Evolutionary conservation across 1,139 yeast species (phyloP).

Genomic region (Suhomyces kunorum): DNA sequence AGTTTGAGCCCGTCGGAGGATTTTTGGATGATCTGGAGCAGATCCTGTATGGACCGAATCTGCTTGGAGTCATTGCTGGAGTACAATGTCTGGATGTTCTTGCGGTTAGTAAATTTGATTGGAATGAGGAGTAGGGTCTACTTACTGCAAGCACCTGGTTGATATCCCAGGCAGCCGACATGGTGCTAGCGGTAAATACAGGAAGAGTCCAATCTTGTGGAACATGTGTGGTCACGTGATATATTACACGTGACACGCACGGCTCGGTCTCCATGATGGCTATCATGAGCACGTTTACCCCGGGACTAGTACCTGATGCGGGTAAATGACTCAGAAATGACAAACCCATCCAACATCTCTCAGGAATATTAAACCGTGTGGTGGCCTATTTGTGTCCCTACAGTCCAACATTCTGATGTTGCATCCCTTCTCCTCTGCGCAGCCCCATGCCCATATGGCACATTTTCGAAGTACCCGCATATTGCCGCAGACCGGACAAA

Average conservation of each 20-base stretch:
- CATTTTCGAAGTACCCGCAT: no score
- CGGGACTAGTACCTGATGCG: no score
- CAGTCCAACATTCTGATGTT: no score
- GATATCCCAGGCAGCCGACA: slow-evolving; percentile 16
- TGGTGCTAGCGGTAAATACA: slow-evolving; percentile 1
- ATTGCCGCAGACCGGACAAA: no score
- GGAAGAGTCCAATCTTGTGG: no score
- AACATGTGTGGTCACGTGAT: background rate
- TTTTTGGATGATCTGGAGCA: slow-evolving; percentile 56
- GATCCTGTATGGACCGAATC: slow-evolving; percentile 50
- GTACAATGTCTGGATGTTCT: slow-evolving; percentile 45
- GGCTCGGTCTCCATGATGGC: no score
- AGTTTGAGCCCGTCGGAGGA: slow-evolving; percentile 50
- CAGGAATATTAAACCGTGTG: no score
- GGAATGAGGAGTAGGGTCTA: background rate
- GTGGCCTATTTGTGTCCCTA: no score
- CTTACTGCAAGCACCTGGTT: slow-evolving; percentile 16
- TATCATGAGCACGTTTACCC: no score
- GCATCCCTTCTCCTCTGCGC: background rate
- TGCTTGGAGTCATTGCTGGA: slow-evolving; percentile 42
- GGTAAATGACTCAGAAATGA: no score
- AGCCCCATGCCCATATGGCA: background rate
- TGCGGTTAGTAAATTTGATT: slow-evolving; percentile 7
- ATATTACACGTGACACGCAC: background rate
- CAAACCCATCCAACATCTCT: no score